A percentile compares a stretch with the other conserved stretches of the same genome.
Evolutionary conservation across 2,329 filamentous ascomycete species (phyloP).

Genomic region (Aureobasidium sp.): DNA sequence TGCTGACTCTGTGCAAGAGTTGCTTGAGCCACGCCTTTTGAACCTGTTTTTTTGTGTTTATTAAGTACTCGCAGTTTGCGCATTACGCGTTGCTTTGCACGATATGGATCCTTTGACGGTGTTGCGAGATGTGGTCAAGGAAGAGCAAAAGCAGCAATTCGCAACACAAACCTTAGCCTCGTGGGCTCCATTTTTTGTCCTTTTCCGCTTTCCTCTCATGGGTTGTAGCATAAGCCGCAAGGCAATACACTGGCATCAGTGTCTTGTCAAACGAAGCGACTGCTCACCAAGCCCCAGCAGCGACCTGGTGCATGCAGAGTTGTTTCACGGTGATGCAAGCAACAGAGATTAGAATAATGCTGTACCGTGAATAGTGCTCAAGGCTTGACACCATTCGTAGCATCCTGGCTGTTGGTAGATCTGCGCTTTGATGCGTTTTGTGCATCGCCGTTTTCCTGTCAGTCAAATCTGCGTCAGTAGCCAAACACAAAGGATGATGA

Average conservation of each 20-base stretch:
- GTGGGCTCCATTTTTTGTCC: not conserved
- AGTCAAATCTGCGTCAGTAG: slow-evolving; percentile 1
- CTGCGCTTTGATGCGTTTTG: slow-evolving; percentile 10
- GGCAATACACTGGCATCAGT: not conserved
- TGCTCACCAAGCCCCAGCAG: not conserved
- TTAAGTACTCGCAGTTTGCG: not conserved
- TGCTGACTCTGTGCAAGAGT: not conserved
- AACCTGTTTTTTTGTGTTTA: slow-evolving; percentile 4
- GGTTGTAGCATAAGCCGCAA: not conserved
- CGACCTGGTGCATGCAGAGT: not conserved
- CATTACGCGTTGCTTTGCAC: not conserved
- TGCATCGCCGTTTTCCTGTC: slow-evolving; percentile 3
- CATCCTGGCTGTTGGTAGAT: slow-evolving; percentile 6
- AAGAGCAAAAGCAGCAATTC: not conserved
- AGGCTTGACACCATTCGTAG: slow-evolving; percentile 2
- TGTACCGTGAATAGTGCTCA: not conserved
- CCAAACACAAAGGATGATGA: not conserved
- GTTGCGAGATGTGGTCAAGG: not conserved
- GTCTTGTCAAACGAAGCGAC: not conserved
- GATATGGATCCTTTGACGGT: no score
- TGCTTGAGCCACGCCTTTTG: not conserved
- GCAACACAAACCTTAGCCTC: slow-evolving; percentile 4
- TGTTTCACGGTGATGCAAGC: not conserved
- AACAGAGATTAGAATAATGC: not conserved
- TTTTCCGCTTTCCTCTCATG: not conserved